Conservation (phyloP, 2,329 filamentous ascomycete genomes). For the Epichloe glyceriae region DNA sequence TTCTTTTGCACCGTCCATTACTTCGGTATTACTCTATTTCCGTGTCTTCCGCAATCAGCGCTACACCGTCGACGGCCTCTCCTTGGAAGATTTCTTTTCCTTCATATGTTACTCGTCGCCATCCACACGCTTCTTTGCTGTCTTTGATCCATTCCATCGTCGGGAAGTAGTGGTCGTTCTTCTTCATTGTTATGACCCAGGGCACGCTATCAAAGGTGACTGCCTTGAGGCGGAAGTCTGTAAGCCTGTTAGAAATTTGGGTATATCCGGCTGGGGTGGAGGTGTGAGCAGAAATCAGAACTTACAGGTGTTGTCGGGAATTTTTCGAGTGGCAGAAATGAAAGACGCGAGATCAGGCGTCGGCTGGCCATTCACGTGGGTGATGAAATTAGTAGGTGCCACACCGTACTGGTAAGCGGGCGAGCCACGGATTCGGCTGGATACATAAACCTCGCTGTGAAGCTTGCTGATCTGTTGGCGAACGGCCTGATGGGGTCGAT, state of each 20-base stretch:
- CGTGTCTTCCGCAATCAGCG: conserved; percentile 27
- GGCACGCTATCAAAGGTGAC: conserved; percentile 97
- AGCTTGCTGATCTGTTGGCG: conserved; percentile 94
- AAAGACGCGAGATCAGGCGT: conserved; percentile 77
- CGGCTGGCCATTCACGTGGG: conserved; percentile 79
- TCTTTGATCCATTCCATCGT: conserved; percentile 60
- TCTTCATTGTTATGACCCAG: conserved; percentile 99
- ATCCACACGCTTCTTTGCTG: conserved; percentile 42
- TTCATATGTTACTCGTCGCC: conserved; percentile 51
- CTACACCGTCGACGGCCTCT: conserved; percentile 39
- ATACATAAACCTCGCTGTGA: conserved; percentile 93
- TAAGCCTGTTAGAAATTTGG: conserved; percentile 8
- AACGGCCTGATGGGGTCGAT: conserved; percentile 89
- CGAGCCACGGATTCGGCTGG: conserved; percentile 68
- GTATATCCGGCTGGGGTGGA: not conserved
- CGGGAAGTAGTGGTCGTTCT: conserved; percentile 92
- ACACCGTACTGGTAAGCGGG: conserved; percentile 84
- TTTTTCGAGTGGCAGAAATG: conserved; percentile 67
- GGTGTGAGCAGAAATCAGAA: conserved; percentile 5
- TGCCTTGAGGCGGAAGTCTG: conserved; percentile 89
- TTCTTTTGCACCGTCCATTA: not conserved
- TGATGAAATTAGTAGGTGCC: conserved; percentile 94
- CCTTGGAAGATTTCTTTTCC: conserved; percentile 38
- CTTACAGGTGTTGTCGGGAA: conserved; percentile 86
- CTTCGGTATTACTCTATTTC: conserved; percentile 25